Evolutionary conservation across 768 basidiomycete genomes (phyloP).

Genomic region (Macrolepiota dolichaula): DNA sequence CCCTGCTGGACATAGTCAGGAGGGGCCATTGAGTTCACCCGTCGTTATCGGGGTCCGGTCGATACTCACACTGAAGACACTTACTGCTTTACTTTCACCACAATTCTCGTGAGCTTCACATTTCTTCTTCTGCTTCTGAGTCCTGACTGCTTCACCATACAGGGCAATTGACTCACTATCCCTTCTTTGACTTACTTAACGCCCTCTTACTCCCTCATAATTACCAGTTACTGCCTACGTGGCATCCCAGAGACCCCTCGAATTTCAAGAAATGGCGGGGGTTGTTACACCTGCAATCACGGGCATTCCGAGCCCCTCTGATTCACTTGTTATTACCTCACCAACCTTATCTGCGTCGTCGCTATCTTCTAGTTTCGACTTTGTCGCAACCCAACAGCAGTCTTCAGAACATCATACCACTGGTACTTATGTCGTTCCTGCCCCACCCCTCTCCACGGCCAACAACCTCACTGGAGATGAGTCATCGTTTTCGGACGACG

Average conservation of each 20-base stretch:
- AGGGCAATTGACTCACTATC: not conserved
- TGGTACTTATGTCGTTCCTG: not conserved
- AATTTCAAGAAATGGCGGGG: constrained; percentile 8
- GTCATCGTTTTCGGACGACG: constrained; percentile 35
- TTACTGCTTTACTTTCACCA: not conserved
- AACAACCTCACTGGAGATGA: not conserved
- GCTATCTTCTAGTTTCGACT: constrained; percentile 25
- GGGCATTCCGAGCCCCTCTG: constrained; percentile 10
- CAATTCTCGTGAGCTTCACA: not conserved
- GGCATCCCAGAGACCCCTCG: constrained; percentile 8
- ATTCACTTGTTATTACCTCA: constrained; percentile 15
- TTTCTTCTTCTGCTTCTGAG: not conserved
- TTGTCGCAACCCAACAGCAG: constrained; percentile 18
- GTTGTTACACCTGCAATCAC: not conserved
- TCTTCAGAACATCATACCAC: not conserved
- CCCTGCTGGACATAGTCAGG: not conserved
- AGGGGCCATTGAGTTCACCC: not conserved
- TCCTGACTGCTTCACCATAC: not conserved
- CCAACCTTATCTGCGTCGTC: constrained; percentile 23
- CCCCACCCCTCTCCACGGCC: not conserved
- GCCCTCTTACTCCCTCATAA: not conserved
- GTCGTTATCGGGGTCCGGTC: not conserved
- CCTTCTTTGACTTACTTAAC: too few relatives aligned
- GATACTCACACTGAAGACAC: not conserved
- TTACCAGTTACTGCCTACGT: not conserved